These are phyloP conservation scores for Beverwykella pulmonaria DNA, from an alignment of 495 filamentous ascomycete species.

Conservation along the genomic window DNA sequence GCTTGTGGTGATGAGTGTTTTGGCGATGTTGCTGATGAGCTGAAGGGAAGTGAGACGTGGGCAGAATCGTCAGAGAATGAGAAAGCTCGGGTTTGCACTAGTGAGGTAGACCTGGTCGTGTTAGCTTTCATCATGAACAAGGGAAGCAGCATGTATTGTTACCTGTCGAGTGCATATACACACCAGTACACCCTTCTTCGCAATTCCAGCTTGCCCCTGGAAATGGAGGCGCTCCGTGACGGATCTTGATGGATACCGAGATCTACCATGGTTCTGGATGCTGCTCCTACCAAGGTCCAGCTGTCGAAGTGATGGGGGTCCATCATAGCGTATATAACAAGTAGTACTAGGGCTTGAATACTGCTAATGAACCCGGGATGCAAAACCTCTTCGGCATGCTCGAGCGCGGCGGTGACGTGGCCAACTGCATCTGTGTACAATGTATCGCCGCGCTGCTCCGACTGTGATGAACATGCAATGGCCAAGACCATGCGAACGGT, in stretches of 20 bases:
- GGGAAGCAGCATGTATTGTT: constrained; percentile 39
- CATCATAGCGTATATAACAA: constrained; percentile 84
- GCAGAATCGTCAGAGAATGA: constrained; percentile 90
- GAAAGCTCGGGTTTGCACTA: constrained; percentile 78
- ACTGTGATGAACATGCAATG: constrained; percentile 72
- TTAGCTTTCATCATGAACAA: constrained; percentile 14
- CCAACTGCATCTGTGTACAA: constrained; percentile 65
- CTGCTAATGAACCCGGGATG: constrained; percentile 78
- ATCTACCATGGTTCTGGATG: constrained; percentile 80
- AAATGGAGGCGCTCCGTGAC: constrained; percentile 61
- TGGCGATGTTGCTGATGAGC: constrained; percentile 41
- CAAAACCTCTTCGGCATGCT: constrained; percentile 76
- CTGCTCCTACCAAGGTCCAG: constrained; percentile 88
- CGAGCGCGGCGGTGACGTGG: constrained; percentile 69
- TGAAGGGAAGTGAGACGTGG: constrained; percentile 62
- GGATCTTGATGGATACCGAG: constrained; percentile 89
- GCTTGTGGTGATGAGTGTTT: constrained; percentile 45
- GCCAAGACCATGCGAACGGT: constrained; percentile 86
- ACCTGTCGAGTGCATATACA: constrained; percentile 86
- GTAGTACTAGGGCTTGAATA: constrained; percentile 80
- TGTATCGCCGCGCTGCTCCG: constrained; percentile 65
- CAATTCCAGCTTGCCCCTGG: constrained; percentile 68
- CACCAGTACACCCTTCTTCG: constrained; percentile 82
- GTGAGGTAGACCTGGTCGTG: constrained; percentile 68
- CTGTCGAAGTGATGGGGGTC: constrained; percentile 87